Evolutionary conservation across 441 rosid genomes (phyloP), one percentile per base, ranked within the genome.

Genomic region (Syzygium malaccense): DNA sequence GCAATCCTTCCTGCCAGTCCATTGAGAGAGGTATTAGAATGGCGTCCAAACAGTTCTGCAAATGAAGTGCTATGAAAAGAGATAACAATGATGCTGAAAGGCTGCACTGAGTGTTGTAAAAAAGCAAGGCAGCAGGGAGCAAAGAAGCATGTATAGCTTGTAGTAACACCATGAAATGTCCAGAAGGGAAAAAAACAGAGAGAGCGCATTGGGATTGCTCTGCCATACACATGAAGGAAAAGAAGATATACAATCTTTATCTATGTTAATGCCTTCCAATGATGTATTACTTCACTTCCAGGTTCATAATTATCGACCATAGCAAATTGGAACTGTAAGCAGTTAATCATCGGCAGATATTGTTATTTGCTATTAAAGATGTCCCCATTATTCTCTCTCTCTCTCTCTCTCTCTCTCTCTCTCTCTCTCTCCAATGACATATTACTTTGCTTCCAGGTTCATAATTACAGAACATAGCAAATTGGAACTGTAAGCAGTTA

Each of bases 1-100:
- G 90, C 93, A 92, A 88, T 89, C 90, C 89, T 93, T 93, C 94
- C 95, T 94, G 95, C 91, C 56, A 88, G 87, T 91, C 78, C 54
- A 88, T 37, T 90, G 56, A 89, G 18, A 89, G 87, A 51, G 62
- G 68, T 55, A 78, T 78, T 86, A 56, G 48, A 91, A 87, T 45
- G 87, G 25, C 11, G 14, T 62, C 56, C 64, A 85, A 85, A 30
- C 78, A 37, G 58, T 85, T 33, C 53, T 58, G 85, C 87, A 48
- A 71, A 71, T 75, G 83, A 75, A 75, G 83, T 23, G 51, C 83
- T 75, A 26, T 41, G 83, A 75, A 75, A 75, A 75, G 83, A 75
- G 83, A 75, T 23, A 12, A 75, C 51, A 75, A 75, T 75, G 51
- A 41, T 13, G n/a, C 83, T 23, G 83, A 75, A 75, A 13, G 10